A percentile compares a stretch with the other conserved stretches of the same genome.
Evolutionary conservation across 768 basidiomycete genomes (phyloP).

Genomic region (Auricularia heimuer): DNA sequence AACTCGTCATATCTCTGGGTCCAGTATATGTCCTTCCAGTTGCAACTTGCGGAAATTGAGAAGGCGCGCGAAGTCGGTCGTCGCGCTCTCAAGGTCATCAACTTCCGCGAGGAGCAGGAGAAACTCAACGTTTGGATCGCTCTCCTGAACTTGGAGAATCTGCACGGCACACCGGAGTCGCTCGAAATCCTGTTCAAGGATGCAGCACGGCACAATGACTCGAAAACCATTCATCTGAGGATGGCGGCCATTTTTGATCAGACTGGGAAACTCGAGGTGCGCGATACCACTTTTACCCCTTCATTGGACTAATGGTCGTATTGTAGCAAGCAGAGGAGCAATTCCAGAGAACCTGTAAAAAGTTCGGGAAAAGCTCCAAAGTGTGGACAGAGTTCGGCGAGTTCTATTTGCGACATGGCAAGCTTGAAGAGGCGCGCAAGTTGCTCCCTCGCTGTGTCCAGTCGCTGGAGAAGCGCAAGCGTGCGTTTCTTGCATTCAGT

Average conservation of each 20-base stretch:
- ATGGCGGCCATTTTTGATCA: conserved; percentile 79
- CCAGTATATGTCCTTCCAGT: conserved; percentile 98
- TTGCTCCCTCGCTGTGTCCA: conserved; percentile 82
- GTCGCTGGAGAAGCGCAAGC: conserved; percentile 87
- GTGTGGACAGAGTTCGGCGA: conserved; percentile 88
- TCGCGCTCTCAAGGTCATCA: conserved; percentile 78
- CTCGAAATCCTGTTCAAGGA: conserved; percentile 82
- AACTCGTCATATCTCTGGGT: conserved; percentile 98
- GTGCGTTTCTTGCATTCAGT: conserved; percentile 36
- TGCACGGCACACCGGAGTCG: conserved; percentile 77
- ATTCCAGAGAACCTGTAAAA: conserved; percentile 80
- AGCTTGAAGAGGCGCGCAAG: conserved; percentile 72
- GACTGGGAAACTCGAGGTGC: conserved; percentile 70
- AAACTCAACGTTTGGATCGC: conserved; percentile 97
- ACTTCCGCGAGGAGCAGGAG: conserved; percentile 92
- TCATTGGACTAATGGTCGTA: neutral
- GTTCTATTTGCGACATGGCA: conserved; percentile 62
- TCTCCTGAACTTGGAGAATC: conserved; percentile 85
- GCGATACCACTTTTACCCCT: conserved; percentile 8
- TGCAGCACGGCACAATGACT: conserved; percentile 82
- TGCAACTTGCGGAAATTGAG: conserved; percentile 92
- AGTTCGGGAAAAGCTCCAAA: conserved; percentile 88
- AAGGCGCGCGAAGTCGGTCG: conserved; percentile 84
- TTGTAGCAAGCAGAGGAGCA: conserved; percentile 86
- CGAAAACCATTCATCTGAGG: conserved; percentile 80